Evolutionary conservation across 2,329 filamentous ascomycete species (phyloP).

Genomic region (Graphiopsis chlorocephala): DNA sequence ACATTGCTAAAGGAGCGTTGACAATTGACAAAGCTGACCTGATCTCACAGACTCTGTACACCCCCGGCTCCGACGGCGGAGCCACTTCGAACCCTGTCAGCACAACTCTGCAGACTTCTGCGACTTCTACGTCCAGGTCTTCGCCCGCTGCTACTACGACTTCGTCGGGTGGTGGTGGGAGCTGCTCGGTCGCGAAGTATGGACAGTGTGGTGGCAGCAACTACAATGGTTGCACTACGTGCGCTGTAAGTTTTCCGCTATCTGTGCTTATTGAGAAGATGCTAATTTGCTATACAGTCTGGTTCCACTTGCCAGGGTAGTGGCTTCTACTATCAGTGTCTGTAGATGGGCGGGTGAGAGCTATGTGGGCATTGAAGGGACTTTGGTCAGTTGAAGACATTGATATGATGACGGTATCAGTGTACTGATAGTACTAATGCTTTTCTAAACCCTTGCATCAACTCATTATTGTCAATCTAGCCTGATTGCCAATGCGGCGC

Average conservation of each 20-base stretch:
- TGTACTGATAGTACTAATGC: too few relatives aligned
- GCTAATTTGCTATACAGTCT: constrained; percentile 1
- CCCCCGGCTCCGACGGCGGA: background rate
- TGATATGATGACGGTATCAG: too few relatives aligned
- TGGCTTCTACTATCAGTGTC: constrained; percentile 14
- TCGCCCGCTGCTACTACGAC: constrained; percentile 3
- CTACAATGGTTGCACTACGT: constrained; percentile 12
- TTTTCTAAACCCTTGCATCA: too few relatives aligned
- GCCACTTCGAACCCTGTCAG: background rate
- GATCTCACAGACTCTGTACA: background rate
- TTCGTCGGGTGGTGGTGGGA: background rate
- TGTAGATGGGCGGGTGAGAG: background rate
- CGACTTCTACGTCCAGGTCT: constrained; percentile 1
- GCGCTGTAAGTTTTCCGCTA: constrained; percentile 4
- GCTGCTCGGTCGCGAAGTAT: constrained; percentile 14
- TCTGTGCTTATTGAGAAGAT: too few relatives aligned
- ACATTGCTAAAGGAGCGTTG: background rate
- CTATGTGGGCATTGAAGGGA: background rate
- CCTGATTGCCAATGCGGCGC: too few relatives aligned
- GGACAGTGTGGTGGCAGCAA: constrained; percentile 11
- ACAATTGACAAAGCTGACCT: background rate
- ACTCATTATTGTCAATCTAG: too few relatives aligned
- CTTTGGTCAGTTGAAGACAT: too few relatives aligned
- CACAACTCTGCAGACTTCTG: constrained; percentile 9
- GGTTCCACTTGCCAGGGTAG: constrained; percentile 14